A percentile compares a stretch with the other conserved stretches of the same genome.
These are phyloP conservation scores for Vaccinium myrtillus DNA, from an alignment of 148 eudicot species.

Conservation along the genomic window DNA sequence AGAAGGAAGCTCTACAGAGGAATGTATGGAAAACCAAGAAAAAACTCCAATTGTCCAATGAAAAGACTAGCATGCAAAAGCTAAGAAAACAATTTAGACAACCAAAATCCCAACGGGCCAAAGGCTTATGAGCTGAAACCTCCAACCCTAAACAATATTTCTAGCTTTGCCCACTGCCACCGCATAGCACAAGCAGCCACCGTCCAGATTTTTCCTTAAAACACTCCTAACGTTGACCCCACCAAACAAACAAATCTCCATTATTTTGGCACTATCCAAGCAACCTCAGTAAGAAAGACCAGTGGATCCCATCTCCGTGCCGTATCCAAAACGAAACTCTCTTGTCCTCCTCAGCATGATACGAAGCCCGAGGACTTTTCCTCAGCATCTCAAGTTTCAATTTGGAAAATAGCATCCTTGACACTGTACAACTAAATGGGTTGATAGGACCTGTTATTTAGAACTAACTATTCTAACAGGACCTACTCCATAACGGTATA, in stretches of 20 bases:
- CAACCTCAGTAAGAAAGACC: not conserved
- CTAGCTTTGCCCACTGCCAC: not conserved
- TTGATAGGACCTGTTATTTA: not conserved
- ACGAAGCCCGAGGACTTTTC: not conserved
- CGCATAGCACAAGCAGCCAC: not conserved
- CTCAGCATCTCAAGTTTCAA: not conserved
- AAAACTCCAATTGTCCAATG: not conserved
- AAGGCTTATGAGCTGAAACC: not conserved
- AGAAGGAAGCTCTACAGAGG: conserved; percentile 6
- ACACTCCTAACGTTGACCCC: not conserved
- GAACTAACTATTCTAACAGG: too few species aligned
- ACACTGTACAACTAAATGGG: not conserved
- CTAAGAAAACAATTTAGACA: not conserved
- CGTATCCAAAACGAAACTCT: not conserved
- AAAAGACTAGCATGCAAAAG: not conserved
- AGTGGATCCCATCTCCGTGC: not conserved
- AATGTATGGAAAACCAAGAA: not conserved
- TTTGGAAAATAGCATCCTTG: not conserved
- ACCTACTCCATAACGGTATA: not conserved
- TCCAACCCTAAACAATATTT: not conserved
- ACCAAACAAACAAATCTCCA: not conserved
- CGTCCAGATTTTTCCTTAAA: not conserved
- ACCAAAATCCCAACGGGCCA: not conserved
- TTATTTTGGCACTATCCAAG: not conserved
- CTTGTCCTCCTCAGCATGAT: not conserved